phyloP scores from a whole-genome alignment of 2,329 filamentous ascomycete species.

The Aspergillaceae sp. region DNA sequence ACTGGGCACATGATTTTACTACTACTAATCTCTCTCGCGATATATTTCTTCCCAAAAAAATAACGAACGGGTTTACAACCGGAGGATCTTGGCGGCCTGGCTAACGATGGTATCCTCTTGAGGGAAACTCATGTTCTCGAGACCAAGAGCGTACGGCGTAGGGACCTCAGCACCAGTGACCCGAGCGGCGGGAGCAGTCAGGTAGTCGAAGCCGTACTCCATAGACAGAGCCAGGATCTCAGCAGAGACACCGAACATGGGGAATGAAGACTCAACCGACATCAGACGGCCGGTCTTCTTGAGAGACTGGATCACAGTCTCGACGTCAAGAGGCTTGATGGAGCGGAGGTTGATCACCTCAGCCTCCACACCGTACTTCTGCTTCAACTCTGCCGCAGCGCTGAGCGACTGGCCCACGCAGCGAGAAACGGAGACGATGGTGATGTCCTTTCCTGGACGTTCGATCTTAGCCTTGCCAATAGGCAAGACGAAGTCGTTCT shows the following conservation, averaged over 20 bases:
- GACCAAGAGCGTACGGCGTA: constrained; percentile 84
- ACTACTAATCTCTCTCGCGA: constrained; percentile 10
- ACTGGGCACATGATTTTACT: constrained; percentile 28
- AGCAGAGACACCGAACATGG: constrained; percentile 82
- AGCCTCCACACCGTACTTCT: constrained; percentile 89
- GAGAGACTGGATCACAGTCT: constrained; percentile 90
- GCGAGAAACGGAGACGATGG: constrained; percentile 87
- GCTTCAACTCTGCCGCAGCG: constrained; percentile 84
- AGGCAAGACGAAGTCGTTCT: constrained; percentile 91
- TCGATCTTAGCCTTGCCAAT: constrained; percentile 99
- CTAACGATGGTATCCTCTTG: constrained; percentile 78
- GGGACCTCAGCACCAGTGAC: constrained; percentile 96
- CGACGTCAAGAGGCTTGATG: constrained; percentile 91
- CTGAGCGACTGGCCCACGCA: constrained; percentile 86
- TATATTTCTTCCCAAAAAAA: not conserved
- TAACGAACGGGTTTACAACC: constrained; percentile 47
- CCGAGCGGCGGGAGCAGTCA: constrained; percentile 85
- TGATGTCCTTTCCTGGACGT: constrained; percentile 89
- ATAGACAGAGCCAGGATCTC: constrained; percentile 91
- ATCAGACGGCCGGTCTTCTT: constrained; percentile 97
- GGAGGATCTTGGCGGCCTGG: constrained; percentile 82
- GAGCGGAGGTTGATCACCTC: constrained; percentile 98
- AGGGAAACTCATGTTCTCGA: constrained; percentile 95
- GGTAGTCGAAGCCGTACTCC: constrained; percentile 98
- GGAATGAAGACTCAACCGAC: constrained; percentile 91